Conservation (phyloP, 2,329 filamentous ascomycete species). For the Fusarium succisae region DNA sequence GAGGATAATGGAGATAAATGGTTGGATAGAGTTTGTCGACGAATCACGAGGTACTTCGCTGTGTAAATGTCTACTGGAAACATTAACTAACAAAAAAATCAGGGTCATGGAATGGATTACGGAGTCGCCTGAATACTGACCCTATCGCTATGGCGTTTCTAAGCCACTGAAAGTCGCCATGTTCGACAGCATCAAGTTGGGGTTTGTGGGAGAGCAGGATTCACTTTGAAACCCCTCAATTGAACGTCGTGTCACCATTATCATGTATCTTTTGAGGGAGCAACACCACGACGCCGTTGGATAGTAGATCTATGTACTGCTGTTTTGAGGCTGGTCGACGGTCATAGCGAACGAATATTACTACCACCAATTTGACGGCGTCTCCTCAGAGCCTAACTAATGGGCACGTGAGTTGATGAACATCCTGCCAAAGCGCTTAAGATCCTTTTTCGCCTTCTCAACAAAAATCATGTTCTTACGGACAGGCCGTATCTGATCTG, state of each 20-base stretch:
- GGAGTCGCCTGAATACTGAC: neutral
- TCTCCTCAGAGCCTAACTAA: neutral
- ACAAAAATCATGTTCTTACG: slow-evolving; percentile 9
- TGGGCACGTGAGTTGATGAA: neutral
- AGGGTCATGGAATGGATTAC: too few species aligned
- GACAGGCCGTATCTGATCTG: neutral
- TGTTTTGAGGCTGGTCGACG: neutral
- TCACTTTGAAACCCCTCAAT: neutral
- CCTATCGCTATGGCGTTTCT: neutral
- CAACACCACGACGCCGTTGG: neutral
- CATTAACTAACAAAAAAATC: neutral
- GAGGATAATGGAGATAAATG: neutral
- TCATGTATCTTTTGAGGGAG: slow-evolving; percentile 6
- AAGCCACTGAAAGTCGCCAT: neutral
- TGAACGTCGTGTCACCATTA: neutral
- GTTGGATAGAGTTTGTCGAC: neutral
- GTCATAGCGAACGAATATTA: slow-evolving; percentile 2
- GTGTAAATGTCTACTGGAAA: neutral
- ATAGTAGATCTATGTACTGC: neutral
- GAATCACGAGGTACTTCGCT: neutral
- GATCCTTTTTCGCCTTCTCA: neutral
- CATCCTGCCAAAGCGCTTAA: too few species aligned
- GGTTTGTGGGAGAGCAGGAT: neutral
- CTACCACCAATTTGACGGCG: neutral
- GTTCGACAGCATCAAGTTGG: neutral